These are phyloP conservation scores for Tetracladium marchalianum DNA, from an alignment of 495 filamentous ascomycete species.

Conservation along the genomic window DNA sequence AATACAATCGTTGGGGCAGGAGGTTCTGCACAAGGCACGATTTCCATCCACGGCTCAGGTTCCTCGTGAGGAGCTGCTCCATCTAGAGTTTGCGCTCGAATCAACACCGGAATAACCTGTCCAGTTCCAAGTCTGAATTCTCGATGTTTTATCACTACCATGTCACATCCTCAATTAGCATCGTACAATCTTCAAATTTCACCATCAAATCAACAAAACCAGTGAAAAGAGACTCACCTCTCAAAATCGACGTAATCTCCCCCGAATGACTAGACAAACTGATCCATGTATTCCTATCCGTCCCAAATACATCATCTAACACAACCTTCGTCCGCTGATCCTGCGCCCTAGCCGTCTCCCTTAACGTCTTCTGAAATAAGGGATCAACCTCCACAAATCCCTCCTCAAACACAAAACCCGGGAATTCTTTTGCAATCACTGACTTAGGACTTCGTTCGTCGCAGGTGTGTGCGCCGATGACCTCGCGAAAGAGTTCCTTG, in stretches of 20 bases:
- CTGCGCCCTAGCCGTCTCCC: slow-evolving; percentile 45
- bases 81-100: slow-evolving; percentile 34
- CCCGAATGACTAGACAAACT: slow-evolving; percentile 62
- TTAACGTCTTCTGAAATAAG: slow-evolving; percentile 46
- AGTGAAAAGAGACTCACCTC: slow-evolving; percentile 23
- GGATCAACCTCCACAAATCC: slow-evolving; percentile 54
- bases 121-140: slow-evolving; percentile 53
- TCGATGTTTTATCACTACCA: slow-evolving; percentile 46
- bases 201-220: not conserved
- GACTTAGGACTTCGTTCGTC: slow-evolving; percentile 52
- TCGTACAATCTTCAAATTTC: too few relatives aligned
- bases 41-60: not conserved
- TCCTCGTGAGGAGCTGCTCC: not conserved
- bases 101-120: slow-evolving; percentile 59
- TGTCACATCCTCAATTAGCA: too few relatives aligned
- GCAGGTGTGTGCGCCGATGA: slow-evolving; percentile 68
- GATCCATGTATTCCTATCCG: slow-evolving; percentile 50
- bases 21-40: slow-evolving; percentile 3
- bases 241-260: slow-evolving; percentile 48
- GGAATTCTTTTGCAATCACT: slow-evolving; percentile 48
- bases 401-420: slow-evolving; percentile 48
- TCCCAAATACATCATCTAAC: slow-evolving; percentile 53
- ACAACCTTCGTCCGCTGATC: slow-evolving; percentile 41
- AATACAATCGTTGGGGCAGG: not conserved
- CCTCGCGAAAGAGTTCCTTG: slow-evolving; percentile 65